These are phyloP conservation scores for Arabidopsis suecica DNA, from an alignment of 345 rosid genomes.

Conservation along the genomic window DNA sequence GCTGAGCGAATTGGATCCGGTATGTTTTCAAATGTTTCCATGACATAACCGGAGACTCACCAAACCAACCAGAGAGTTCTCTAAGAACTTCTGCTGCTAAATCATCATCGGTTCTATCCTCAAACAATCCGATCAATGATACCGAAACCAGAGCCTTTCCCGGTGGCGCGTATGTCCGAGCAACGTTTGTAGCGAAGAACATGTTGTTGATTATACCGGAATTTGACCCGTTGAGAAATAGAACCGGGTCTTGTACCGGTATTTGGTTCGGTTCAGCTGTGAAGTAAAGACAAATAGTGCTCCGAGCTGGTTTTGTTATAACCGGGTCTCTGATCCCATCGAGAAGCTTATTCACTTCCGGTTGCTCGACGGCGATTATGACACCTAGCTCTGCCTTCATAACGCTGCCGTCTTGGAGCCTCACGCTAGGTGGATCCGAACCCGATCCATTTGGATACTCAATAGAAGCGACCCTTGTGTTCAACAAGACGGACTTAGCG, in stretches of 20 bases:
- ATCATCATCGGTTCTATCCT: slow-evolving; percentile 56
- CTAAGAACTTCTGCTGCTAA: slow-evolving; percentile 53
- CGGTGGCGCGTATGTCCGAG: slow-evolving; percentile 70
- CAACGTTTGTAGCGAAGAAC: slow-evolving; percentile 89
- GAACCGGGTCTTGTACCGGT: slow-evolving; percentile 73
- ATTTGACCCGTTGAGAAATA: slow-evolving; percentile 80
- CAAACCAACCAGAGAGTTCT: slow-evolving; percentile 83
- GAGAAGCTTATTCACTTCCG: slow-evolving; percentile 63
- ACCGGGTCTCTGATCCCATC: slow-evolving; percentile 49
- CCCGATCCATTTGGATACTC: slow-evolving; percentile 44
- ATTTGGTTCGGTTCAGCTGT: slow-evolving; percentile 55
- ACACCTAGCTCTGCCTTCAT: slow-evolving; percentile 66
- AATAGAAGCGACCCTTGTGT: slow-evolving; percentile 62
- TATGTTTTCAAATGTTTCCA: slow-evolving; percentile 87
- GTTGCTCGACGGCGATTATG: slow-evolving; percentile 86
- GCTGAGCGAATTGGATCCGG: slow-evolving; percentile 74
- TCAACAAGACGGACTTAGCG: slow-evolving; percentile 53
- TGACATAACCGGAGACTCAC: slow-evolving; percentile 52
- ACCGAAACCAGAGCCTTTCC: slow-evolving; percentile 76
- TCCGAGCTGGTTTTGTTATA: slow-evolving; percentile 53
- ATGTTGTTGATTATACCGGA: slow-evolving; percentile 86
- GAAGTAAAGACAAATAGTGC: slow-evolving; percentile 83
- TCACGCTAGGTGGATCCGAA: slow-evolving; percentile 49
- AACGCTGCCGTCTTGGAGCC: slow-evolving; percentile 58
- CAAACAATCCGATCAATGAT: slow-evolving; percentile 73